Evolutionary conservation across 768 basidiomycete species (phyloP).

Genomic region (Calocera viscosa): DNA sequence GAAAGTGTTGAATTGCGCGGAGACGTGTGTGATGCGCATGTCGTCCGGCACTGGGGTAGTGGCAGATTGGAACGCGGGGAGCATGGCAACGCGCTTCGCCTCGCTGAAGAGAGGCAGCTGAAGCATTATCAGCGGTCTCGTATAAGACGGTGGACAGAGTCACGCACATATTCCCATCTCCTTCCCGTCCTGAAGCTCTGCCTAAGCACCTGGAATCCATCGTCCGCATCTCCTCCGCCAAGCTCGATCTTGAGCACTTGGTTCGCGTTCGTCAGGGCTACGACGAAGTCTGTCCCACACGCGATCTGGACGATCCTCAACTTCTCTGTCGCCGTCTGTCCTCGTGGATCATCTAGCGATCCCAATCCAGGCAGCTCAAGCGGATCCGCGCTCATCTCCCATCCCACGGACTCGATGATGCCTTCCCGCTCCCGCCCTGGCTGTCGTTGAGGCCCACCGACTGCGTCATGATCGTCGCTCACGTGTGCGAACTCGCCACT

Average conservation of each 20-base stretch:
- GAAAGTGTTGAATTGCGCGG: constrained; percentile 73
- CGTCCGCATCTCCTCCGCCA: constrained; percentile 28
- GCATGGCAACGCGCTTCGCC: constrained; percentile 36
- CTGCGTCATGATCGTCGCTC: constrained; percentile 20
- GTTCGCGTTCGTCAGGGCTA: constrained; percentile 70
- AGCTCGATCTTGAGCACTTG: constrained; percentile 56
- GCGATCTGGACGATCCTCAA: constrained; percentile 64
- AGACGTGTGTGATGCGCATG: constrained; percentile 71
- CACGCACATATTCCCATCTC: constrained; percentile 59
- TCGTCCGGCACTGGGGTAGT: constrained; percentile 29
- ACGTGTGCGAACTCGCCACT: constrained; percentile 33
- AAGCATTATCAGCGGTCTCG: background rate
- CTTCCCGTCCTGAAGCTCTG: background rate
- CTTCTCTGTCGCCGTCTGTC: constrained; percentile 19
- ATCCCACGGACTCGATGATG: constrained; percentile 48
- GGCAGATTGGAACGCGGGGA: constrained; percentile 34
- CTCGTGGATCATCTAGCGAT: constrained; percentile 13
- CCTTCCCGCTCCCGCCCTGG: constrained; percentile 24
- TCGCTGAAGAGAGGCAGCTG: constrained; percentile 70
- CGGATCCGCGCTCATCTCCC: constrained; percentile 46
- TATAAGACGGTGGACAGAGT: background rate
- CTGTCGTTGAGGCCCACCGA: constrained; percentile 18
- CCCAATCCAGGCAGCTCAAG: constrained; percentile 45
- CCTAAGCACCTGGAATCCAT: constrained; percentile 21
- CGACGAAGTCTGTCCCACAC: constrained; percentile 53